These are phyloP conservation scores for Phyllosticta ampelicida DNA, from an alignment of 2,329 filamentous ascomycete species.

Conservation along the genomic window DNA sequence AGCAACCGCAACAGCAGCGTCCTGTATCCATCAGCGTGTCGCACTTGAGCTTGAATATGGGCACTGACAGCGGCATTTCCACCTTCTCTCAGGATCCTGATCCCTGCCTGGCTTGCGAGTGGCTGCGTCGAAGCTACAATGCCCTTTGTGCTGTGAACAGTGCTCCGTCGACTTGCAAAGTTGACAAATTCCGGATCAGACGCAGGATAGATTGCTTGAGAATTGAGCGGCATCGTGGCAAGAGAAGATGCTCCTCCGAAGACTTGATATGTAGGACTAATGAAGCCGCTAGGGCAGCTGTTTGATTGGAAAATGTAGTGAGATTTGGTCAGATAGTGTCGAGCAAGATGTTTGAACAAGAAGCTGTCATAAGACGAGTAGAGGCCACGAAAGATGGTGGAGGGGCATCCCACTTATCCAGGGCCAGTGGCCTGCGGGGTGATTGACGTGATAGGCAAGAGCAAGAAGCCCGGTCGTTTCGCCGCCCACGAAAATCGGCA, in stretches of 20 bases:
- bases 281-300: too few species aligned
- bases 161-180: slow-evolving; percentile 74
- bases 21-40: slow-evolving; percentile 39
- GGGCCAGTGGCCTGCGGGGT: neutral
- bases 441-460: neutral
- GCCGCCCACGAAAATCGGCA: neutral
- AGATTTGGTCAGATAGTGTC: neutral
- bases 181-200: slow-evolving; percentile 45
- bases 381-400: neutral
- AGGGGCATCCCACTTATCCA: neutral
- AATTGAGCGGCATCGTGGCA: slow-evolving; percentile 37
- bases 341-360: neutral
- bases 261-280: neutral
- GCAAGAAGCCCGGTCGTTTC: neutral
- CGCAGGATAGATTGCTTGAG: slow-evolving; percentile 38
- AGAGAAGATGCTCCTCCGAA: neutral
- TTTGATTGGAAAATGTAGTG: too few species aligned
- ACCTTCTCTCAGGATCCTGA: slow-evolving; percentile 72
- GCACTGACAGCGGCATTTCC: slow-evolving; percentile 75
- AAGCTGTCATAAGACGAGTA: neutral
- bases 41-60: neutral
- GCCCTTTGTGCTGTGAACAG: slow-evolving; percentile 85
- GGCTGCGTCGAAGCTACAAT: slow-evolving; percentile 88
- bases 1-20: slow-evolving; percentile 92
- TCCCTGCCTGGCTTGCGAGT: slow-evolving; percentile 75